These are phyloP conservation scores for Balamuthia mandrillaris DNA, from an alignment of 208 protist genomes.

Conservation along the genomic window DNA sequence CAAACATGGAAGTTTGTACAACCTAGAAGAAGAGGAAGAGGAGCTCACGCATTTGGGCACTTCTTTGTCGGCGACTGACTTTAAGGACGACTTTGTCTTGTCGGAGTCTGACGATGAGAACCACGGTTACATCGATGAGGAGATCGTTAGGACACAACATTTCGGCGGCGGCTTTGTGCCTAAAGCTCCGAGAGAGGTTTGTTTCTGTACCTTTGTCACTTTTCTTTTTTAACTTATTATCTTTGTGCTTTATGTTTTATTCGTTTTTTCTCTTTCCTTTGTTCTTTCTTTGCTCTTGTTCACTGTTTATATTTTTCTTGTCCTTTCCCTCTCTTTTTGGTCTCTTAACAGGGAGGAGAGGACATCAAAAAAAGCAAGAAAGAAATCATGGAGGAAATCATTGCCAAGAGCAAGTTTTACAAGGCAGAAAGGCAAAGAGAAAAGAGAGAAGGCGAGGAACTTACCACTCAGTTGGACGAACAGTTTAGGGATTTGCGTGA, in stretches of 20 bases:
- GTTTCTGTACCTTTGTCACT: not conserved
- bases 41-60: conserved; percentile 35
- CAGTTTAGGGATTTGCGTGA: no score
- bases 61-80: conserved; percentile 9
- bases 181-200: not conserved
- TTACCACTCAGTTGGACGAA: not conserved
- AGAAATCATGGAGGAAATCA: conserved; percentile 30
- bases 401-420: conserved; percentile 39
- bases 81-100: not conserved
- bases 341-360: not conserved
- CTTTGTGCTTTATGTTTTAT: not conserved
- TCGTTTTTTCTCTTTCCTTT: not conserved
- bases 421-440: conserved; percentile 7
- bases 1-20: conserved; percentile 10
- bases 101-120: not conserved
- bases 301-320: not conserved
- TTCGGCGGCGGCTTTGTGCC: not conserved
- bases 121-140: not conserved
- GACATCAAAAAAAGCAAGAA: conserved; percentile 15
- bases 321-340: no score
- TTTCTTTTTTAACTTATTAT: not conserved
- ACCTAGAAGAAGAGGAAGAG: conserved; percentile 40
- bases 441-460: not conserved
- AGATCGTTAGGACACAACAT: not conserved
- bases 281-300: not conserved